Evolutionary conservation across 2,329 filamentous ascomycete genomes (phyloP).

Genomic region (Leptographium radiaticola): DNA sequence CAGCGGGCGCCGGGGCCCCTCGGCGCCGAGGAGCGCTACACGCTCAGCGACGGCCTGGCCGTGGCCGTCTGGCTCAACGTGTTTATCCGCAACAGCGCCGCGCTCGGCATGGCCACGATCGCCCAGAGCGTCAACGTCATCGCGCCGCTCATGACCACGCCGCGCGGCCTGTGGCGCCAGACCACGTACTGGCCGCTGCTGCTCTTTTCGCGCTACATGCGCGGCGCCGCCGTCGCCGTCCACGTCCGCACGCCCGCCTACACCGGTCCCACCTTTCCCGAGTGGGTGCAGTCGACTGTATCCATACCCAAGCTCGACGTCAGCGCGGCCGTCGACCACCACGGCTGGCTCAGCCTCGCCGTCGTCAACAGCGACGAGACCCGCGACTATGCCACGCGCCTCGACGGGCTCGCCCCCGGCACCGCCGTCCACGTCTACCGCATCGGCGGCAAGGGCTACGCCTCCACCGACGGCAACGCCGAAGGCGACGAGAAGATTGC

Average conservation of each 20-base stretch:
- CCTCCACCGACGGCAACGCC: not conserved
- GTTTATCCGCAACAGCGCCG: conserved; percentile 56
- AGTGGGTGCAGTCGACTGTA: conserved; percentile 50
- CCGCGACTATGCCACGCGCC: not conserved
- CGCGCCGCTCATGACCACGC: conserved; percentile 59
- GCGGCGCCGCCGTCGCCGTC: conserved; percentile 52
- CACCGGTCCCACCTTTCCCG: conserved; percentile 50
- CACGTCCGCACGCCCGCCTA: conserved; percentile 54
- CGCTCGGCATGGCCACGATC: conserved; percentile 67
- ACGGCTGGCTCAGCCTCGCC: conserved; percentile 49
- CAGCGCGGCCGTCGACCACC: conserved; percentile 43
- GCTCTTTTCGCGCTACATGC: conserved; percentile 60
- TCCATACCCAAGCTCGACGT: conserved; percentile 53
- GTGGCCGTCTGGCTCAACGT: conserved; percentile 65
- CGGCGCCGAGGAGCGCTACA: conserved; percentile 64
- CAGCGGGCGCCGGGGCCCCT: conserved; percentile 54
- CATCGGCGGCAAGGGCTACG: conserved; percentile 1
- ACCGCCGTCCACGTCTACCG: conserved; percentile 2
- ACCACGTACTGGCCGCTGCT: conserved; percentile 64
- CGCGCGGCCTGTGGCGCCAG: conserved; percentile 52
- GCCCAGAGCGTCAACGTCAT: conserved; percentile 71
- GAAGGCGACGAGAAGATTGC: not conserved
- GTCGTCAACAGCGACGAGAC: conserved; percentile 48
- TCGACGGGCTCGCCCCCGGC: not conserved
- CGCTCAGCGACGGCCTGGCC: conserved; percentile 62